Evolutionary conservation across 176 grass and related monocot species (phyloP), one percentile per base, ranked within the genome.

Genomic region (Oropetium thomaeum): DNA sequence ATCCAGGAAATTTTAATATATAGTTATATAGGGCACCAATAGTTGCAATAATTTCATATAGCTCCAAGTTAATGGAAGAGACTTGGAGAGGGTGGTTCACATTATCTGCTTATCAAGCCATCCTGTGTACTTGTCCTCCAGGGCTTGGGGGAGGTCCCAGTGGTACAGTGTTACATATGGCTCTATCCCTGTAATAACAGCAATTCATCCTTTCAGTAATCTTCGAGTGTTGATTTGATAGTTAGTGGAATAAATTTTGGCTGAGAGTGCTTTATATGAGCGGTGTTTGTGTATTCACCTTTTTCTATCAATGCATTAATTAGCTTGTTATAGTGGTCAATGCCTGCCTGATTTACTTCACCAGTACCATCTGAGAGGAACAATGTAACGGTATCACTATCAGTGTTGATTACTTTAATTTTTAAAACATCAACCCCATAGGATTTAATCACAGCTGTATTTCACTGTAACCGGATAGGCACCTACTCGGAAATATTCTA

Each of bases 121-220:
- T 41, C 93, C 90, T 0, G 25, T 74, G 79, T 93, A 93, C 71
- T 79, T 91, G 69, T 97, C 93, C 28, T 88, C 83, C 65, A 97
- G 78, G 26, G 88, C 83, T 87, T 89, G 90, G 17, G 93, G 93
- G 80, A 97, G 93, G 30, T 97, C 93, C 93, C 93, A 97, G 77
- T 97, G 93, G 64, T 91, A 97, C 16, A 97, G 74, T 7, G 93
- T 97, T 48, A 91, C 93, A 75, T 93, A 93, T 22, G 90, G 90
- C 62, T 92, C 65, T 23, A 97, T 93, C 10, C 95, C 95, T 97
- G 75, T 9, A 76, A 59, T 9, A 76, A 59, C 17, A 70, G 23
- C 0, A 9, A 84, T 70, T 70, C 23, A 79, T 35, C 10, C 22
- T 23, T 60, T 74, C 20, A 72, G 16, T 22, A 52, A 52, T 22